Base-by-base conservation (phyloP, 1,284 basidiomycete genomes). In the Fomitopsis schrenkii region DNA sequence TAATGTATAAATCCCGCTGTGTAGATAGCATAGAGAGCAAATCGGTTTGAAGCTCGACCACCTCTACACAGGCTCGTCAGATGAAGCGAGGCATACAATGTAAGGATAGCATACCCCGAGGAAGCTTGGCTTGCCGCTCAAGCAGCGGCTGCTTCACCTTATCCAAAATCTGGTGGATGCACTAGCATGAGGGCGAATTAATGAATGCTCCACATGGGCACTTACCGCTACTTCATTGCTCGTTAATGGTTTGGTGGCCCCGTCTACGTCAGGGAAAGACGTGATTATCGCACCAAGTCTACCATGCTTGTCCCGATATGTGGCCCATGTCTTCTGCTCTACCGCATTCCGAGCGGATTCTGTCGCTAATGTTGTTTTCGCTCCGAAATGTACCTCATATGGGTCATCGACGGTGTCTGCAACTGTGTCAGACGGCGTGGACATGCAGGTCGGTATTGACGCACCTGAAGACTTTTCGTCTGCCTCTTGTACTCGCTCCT, bases 1-100 rank as follows among this genome's bases (percentile, higher is more conserved):
- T 82, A 30, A 90, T 72, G 70, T 91, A 92, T 35, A 96, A 70
- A 71, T 97, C 94, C 64, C 85, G 80, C 64, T 94, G 84, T 1
- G 85, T 76, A 1, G 90, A 80, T 28, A 94, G 76, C 1, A 81
- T 74, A 3, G 86, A 83, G 3, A 93, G 76, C 0, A 94, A 72
- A 61, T 88, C 83, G 57, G 86, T 82, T 71, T 90, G 88, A 10
- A 89, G 68, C 59, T 82, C 77, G 53, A 74, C 78, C 55, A 82
- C 71, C 60, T 86, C 87, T 90, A 65, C 17, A 63, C 58, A 54
- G 52, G 58, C 62, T 53, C 62, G 64, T 58, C 17, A 68, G 36
- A 19, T 60, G 19, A 40, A 36, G 30, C 44, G 8, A 22, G 44
- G 55, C 50, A 45, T 30, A 36, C 8, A 40, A 15, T 0, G 30